phyloP scores from a whole-genome alignment of 2,329 filamentous ascomycete genomes.

The Nemania serpens region DNA sequence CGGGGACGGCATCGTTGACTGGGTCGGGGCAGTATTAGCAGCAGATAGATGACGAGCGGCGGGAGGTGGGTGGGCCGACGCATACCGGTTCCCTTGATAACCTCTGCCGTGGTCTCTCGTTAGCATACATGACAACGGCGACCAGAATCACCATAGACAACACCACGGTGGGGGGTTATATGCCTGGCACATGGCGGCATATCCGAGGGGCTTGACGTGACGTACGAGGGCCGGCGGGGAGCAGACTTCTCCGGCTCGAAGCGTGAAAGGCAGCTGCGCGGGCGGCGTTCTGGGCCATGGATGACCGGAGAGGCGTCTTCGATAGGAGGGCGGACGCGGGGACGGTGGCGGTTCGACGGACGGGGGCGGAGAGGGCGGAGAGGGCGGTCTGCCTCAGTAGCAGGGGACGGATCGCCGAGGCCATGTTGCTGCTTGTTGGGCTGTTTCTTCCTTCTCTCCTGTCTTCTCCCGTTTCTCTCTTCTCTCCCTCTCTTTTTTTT shows the following conservation, averaged over 20 bases:
- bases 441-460: not conserved
- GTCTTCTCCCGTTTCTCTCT: too few relatives aligned
- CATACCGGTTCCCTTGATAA: conserved; percentile 74
- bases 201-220: conserved; percentile 32
- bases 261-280: conserved; percentile 85
- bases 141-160: not conserved
- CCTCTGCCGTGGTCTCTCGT: conserved; percentile 58
- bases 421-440: conserved; percentile 50
- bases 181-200: not conserved
- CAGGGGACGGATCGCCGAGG: conserved; percentile 59
- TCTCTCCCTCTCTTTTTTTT: too few relatives aligned
- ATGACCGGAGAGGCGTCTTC: conserved; percentile 38
- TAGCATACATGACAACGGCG: conserved; percentile 45
- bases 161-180: too few relatives aligned
- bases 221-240: conserved; percentile 86
- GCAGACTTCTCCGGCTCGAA: conserved; percentile 72
- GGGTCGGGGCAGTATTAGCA: conserved; percentile 24
- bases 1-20: conserved; percentile 85
- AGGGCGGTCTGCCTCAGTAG: conserved; percentile 59
- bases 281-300: conserved; percentile 45
- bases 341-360: conserved; percentile 44
- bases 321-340: conserved; percentile 40
- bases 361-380: conserved; percentile 48
- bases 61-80: not conserved
- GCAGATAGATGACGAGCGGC: too few relatives aligned